Base-by-base conservation (phyloP, 2,329 filamentous ascomycete genomes). In the Talaromyces funiculosus region DNA sequence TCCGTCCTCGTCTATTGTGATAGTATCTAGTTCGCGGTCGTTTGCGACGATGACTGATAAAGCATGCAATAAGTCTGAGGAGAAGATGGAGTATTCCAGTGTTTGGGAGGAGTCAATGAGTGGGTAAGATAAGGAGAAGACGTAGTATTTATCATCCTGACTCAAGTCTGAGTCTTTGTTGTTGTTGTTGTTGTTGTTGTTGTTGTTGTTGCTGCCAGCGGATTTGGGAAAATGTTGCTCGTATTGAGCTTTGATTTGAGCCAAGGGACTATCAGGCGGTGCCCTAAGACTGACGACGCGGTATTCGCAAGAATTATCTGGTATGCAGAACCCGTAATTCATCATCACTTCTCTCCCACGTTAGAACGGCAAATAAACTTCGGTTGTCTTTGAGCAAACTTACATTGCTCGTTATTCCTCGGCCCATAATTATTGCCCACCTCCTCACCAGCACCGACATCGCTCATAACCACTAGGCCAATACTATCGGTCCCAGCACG, bases 341-440 rank as follows among this genome's bases (percentile, higher is more conserved):
- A 78, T 72, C 68, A 80, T 73, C 60, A 77, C 75, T 77, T 4
- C 4, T 20, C 3, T n/a, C n/a, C 9, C 40, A 42, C 10, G 4
- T 42, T 22, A 42, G 40, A 42, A 14, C 20, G 18, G 22, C 16
- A 38, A 3, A 7, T 7, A 18, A 22, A 20, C 38, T 40, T 10
- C 3, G 3, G 31, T 33, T 8, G 31, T 1, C 9, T 2, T 3
- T 2, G 31, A 33, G 9, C 3, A 1, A 29, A 63, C 74, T 51
- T 63, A 75, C 78, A 75, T 74, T 90, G 87, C 61, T 86, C 87
- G 67, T 91, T 92, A 6, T 87, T 89, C 72, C 90, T 89, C n/a
- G 78, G 74, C 31, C 88, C 88, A 68, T 92, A 92, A 71, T 90
- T 90, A 75, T 90, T 90, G 67, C 80, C 86, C 24, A 82, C 73